Evolutionary conservation across 1,284 basidiomycete species (phyloP).

Genomic region (Austroboletus novae-zelandiae): DNA sequence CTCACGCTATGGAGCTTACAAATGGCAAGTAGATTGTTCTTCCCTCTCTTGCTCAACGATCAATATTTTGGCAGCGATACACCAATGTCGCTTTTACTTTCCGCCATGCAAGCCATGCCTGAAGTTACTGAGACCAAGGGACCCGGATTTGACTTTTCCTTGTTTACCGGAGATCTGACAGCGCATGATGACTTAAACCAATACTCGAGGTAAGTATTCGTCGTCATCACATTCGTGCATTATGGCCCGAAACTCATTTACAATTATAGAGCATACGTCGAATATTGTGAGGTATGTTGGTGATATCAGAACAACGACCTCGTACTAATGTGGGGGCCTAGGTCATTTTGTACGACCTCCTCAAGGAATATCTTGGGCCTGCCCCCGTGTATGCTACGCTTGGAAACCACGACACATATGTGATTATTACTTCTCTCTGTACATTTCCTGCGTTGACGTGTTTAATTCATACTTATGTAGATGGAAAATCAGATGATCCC

Average conservation of each 20-base stretch:
- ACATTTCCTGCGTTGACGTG: background rate
- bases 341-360: constrained; percentile 60
- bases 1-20: constrained; percentile 60
- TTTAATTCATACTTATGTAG: background rate
- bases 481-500: constrained; percentile 65
- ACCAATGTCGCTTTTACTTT: constrained; percentile 58
- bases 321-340: constrained; percentile 22
- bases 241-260: background rate
- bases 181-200: constrained; percentile 69
- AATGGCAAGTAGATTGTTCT: constrained; percentile 41
- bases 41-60: background rate
- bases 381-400: constrained; percentile 68
- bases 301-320: background rate
- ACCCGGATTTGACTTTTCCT: constrained; percentile 59
- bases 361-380: constrained; percentile 55
- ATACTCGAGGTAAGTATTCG: constrained; percentile 47
- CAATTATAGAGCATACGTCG: constrained; percentile 39
- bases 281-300: constrained; percentile 51
- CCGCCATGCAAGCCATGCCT: constrained; percentile 68
- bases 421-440: constrained; percentile 23
- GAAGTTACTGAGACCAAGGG: constrained; percentile 59
- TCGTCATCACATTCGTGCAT: background rate
- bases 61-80: constrained; percentile 50
- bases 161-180: constrained; percentile 81
- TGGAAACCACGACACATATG: constrained; percentile 74